phyloP scores from a whole-genome alignment of 495 filamentous ascomycete genomes.

The Aspergillus cristatus region DNA sequence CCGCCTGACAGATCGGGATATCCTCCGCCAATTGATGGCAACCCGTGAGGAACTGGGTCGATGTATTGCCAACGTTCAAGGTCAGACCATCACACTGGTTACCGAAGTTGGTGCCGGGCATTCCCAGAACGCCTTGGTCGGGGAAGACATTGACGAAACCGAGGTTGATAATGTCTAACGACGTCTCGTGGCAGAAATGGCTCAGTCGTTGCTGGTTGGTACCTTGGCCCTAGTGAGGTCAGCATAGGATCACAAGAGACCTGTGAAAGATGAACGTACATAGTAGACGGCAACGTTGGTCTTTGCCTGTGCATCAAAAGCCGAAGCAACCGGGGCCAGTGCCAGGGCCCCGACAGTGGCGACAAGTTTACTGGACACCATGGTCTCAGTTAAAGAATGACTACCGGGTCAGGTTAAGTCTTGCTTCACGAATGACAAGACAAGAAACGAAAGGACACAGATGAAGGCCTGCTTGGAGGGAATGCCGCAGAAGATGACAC shows the following conservation, averaged over 20 bases:
- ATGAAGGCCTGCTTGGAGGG: slow-evolving; percentile 35
- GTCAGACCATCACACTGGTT: slow-evolving; percentile 51
- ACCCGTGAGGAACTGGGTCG: slow-evolving; percentile 30
- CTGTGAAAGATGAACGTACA: slow-evolving; percentile 24
- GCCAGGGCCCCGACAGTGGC: slow-evolving; percentile 19
- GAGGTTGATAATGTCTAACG: slow-evolving; percentile 58
- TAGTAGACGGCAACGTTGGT: slow-evolving; percentile 60
- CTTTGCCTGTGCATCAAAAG: slow-evolving; percentile 38
- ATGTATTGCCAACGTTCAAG: slow-evolving; percentile 25
- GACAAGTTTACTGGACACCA: slow-evolving; percentile 21
- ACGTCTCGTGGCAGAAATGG: slow-evolving; percentile 48
- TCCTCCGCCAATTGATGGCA: slow-evolving; percentile 48
- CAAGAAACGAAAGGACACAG: slow-evolving; percentile 42
- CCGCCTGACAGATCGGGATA: slow-evolving; percentile 53
- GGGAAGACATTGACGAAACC: slow-evolving; percentile 61
- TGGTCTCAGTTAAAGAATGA: slow-evolving; percentile 21
- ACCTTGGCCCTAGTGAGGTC: slow-evolving; percentile 41
- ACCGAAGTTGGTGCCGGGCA: slow-evolving; percentile 55
- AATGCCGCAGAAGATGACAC: too few relatives aligned
- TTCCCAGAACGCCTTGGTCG: slow-evolving; percentile 39
- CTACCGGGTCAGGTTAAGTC: slow-evolving; percentile 8
- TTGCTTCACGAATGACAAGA: slow-evolving; percentile 6
- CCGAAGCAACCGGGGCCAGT: slow-evolving; percentile 25
- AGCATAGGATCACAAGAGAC: slow-evolving; percentile 1
- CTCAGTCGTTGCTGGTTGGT: slow-evolving; percentile 34